Percentiles rank a stretch among this genome's conserved stretches.
Conservation (phyloP, 2,329 filamentous ascomycete genomes). For the Pseudocercospora fuligena region DNA sequence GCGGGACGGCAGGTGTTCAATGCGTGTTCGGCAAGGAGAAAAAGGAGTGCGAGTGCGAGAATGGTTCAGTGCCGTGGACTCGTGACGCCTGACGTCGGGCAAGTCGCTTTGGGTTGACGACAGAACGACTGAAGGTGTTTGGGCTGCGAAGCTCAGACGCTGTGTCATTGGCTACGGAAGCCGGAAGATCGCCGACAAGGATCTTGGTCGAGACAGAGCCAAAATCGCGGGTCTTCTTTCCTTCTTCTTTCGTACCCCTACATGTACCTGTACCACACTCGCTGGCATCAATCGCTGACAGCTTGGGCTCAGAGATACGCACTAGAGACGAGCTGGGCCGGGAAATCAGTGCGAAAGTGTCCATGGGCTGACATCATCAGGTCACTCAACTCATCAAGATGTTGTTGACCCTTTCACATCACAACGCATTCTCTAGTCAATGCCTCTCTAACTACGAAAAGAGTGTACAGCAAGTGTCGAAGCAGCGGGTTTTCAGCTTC, state of each 20-base stretch:
- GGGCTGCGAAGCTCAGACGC: not conserved
- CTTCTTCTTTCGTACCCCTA: not conserved
- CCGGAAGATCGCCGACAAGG: not conserved
- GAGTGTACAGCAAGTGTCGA: too few species aligned
- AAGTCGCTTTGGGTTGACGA: not conserved
- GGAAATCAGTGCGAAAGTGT: not conserved
- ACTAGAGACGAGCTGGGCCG: not conserved
- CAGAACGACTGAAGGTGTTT: not conserved
- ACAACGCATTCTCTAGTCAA: not conserved
- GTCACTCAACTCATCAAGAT: not conserved
- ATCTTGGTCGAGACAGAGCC: not conserved
- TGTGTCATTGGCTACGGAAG: not conserved
- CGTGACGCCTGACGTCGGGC: constrained; percentile 2
- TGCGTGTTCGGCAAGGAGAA: not conserved
- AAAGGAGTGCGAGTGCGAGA: constrained; percentile 3
- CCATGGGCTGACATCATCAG: not conserved
- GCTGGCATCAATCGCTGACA: not conserved
- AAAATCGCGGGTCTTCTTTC: not conserved
- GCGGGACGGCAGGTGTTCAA: not conserved
- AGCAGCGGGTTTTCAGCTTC: too few species aligned
- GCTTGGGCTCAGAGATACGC: not conserved
- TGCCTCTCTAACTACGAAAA: too few species aligned
- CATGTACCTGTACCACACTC: not conserved
- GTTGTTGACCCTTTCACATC: not conserved
- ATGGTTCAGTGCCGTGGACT: not conserved